phyloP scores from a whole-genome alignment of 495 filamentous ascomycete species.

The Trypethelium eluteriae region DNA sequence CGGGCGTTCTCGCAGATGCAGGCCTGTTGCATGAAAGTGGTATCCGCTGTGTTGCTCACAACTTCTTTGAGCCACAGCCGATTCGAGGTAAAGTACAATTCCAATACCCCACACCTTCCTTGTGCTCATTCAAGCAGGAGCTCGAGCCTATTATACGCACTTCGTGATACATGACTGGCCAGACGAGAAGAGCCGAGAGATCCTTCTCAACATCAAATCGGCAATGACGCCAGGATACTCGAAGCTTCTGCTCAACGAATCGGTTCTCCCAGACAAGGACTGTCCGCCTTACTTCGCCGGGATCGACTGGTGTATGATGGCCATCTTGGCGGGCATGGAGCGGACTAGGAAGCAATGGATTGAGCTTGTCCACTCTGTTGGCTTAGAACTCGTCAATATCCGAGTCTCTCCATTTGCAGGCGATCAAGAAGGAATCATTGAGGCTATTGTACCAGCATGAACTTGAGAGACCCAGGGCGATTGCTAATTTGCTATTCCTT shows the following conservation, averaged over 20 bases:
- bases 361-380: constrained; percentile 14
- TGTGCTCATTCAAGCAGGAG: constrained; percentile 8
- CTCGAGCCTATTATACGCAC: constrained; percentile 19
- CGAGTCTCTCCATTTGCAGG: neutral
- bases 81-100: constrained; percentile 4
- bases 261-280: constrained; percentile 16
- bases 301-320: constrained; percentile 16
- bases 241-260: constrained; percentile 19
- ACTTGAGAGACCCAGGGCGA: too few relatives aligned
- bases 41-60: constrained; percentile 13
- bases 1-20: constrained; percentile 4
- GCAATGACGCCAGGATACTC: constrained; percentile 25
- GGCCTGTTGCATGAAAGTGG: neutral
- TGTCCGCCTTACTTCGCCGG: constrained; percentile 4
- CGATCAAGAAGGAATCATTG: neutral
- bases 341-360: constrained; percentile 20
- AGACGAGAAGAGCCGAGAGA: constrained; percentile 20
- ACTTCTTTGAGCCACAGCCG: constrained; percentile 22
- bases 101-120: neutral
- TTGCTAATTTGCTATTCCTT: too few relatives aligned
- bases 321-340: constrained; percentile 13
- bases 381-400: constrained; percentile 15
- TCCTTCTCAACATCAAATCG: constrained; percentile 14
- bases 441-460: neutral
- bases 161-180: constrained; percentile 23